phyloP scores from a whole-genome alignment of 2,329 filamentous ascomycete genomes.

The Orbilia blumenaviensis region DNA sequence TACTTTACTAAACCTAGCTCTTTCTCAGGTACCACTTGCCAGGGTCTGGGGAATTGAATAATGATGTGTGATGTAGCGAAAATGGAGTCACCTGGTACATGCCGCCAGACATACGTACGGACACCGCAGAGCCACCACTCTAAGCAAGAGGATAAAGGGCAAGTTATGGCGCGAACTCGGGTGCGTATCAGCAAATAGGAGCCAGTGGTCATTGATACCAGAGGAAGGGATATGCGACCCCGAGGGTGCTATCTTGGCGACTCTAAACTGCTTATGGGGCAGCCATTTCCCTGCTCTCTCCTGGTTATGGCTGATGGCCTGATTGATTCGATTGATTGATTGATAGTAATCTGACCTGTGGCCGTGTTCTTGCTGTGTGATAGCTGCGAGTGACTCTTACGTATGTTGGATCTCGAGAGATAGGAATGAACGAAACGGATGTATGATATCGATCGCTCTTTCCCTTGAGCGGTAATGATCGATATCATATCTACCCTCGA shows the following conservation, averaged over 20 bases:
- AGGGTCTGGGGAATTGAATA: slow-evolving; percentile 33
- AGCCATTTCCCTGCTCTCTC: slow-evolving; percentile 1
- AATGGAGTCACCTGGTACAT: slow-evolving; percentile 51
- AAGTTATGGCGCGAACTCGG: slow-evolving; percentile 43
- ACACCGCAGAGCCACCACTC: background rate
- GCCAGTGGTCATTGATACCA: slow-evolving; percentile 5
- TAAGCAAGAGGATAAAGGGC: slow-evolving; percentile 26
- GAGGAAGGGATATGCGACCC: slow-evolving; percentile 50
- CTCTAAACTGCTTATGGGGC: slow-evolving; percentile 23
- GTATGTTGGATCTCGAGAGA: background rate
- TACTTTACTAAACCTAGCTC: background rate
- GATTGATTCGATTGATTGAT: background rate
- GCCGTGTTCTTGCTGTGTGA: slow-evolving; percentile 31
- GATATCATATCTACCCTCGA: background rate
- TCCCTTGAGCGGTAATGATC: background rate
- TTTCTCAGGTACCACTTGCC: slow-evolving; percentile 14
- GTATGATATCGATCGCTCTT: background rate
- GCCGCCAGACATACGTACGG: slow-evolving; percentile 2
- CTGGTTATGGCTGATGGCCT: slow-evolving; percentile 2
- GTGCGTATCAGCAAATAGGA: slow-evolving; percentile 52
- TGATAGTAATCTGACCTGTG: slow-evolving; percentile 6
- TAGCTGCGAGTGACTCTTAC: slow-evolving; percentile 50
- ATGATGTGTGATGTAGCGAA: slow-evolving; percentile 40
- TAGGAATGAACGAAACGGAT: slow-evolving; percentile 12
- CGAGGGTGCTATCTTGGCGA: slow-evolving; percentile 23